Evolutionary conservation across 805 yeast species (phyloP).

Genomic region (Wickerhamomyces chaumierensis): DNA sequence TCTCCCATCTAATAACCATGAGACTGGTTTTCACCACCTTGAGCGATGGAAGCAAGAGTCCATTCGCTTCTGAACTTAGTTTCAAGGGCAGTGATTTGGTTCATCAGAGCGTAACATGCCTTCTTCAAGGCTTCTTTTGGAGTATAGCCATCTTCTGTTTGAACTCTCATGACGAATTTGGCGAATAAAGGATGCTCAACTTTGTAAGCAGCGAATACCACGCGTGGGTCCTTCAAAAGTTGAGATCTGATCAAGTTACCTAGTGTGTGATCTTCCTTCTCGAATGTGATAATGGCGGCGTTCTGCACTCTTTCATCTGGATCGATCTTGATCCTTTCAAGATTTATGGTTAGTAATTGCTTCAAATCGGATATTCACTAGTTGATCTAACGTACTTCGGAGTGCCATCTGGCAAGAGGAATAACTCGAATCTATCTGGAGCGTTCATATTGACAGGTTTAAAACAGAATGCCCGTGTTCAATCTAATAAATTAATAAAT

Average conservation of each 20-base stretch:
- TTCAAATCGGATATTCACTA: too few relatives aligned
- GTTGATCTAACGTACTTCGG: conserved; percentile 50
- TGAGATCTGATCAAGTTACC: conserved; percentile 86
- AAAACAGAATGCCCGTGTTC: background rate
- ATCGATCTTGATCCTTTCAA: conserved; percentile 56
- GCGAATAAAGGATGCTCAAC: conserved; percentile 98
- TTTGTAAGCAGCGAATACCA: conserved; percentile 94
- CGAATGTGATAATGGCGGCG: conserved; percentile 85
- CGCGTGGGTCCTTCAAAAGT: conserved; percentile 74
- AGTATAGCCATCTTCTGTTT: conserved; percentile 89
- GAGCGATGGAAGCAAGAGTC: conserved; percentile 72
- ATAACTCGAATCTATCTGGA: conserved; percentile 97
- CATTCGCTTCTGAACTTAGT: conserved; percentile 84
- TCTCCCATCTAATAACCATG: background rate
- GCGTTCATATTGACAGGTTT: conserved; percentile 67
- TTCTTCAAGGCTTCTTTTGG: conserved; percentile 85
- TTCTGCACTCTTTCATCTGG: conserved; percentile 95
- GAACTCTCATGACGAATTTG: conserved; percentile 85
- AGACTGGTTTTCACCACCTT: conserved; percentile 15
- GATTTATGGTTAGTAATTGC: conserved; percentile 4
- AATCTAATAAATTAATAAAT: too few relatives aligned
- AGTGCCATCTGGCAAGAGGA: conserved; percentile 94
- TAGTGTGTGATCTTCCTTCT: conserved; percentile 94
- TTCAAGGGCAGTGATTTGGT: conserved; percentile 63
- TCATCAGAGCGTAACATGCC: conserved; percentile 78